Evolutionary conservation across 2,329 filamentous ascomycete species (phyloP), one percentile per base, ranked within the genome.

Genomic region (Curvularia eragrostidis): DNA sequence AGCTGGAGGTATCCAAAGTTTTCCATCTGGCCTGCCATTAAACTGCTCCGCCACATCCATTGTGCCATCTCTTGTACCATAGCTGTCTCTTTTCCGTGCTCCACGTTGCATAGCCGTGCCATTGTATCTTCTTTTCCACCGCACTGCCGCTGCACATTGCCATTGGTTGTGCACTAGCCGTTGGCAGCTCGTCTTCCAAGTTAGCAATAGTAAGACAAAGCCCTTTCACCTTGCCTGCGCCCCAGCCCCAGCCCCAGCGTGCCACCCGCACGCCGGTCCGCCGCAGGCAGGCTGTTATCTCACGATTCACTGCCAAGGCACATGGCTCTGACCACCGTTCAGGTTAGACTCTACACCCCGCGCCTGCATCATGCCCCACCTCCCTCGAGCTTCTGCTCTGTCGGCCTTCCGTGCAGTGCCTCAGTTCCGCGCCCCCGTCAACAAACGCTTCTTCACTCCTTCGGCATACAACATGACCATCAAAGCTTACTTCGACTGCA

Each of bases 401-500:
- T 66, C 70, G 58, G 64, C 69, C 56, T 67, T 75, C 67, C 74
- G 70, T 66, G 71, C 69, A 63, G 62, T 68, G 59, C 62, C 57
- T 56, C 61, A 67, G 61, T 57, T 70, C 58, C 66, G 67, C 70
- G 74, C 76, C 65, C 77, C 78, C 68, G 73, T 74, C 71, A 75
- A 69, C 73, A 76, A 73, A 71, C 79, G 85, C 77, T 78, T 79
- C 67, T 89, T 89, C 76, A 82, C 85, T 77, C 83, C 86, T 74
- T 84, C 90, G 78, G 80, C 89, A 74, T 81, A 85, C 83, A 88
- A 84, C 79, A 97, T 96, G 92, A 81, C 83, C 76, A 81, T 86
- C 78, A 87, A 89, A 78, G 87, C 87, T 82, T 91, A 82, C 83
- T 93, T 94, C 82, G 89, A 93, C 64, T 75, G 90, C 63, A 61